These are phyloP conservation scores for Bruguiera sexangula DNA, from an alignment of 345 rosid species.

Conservation along the genomic window DNA sequence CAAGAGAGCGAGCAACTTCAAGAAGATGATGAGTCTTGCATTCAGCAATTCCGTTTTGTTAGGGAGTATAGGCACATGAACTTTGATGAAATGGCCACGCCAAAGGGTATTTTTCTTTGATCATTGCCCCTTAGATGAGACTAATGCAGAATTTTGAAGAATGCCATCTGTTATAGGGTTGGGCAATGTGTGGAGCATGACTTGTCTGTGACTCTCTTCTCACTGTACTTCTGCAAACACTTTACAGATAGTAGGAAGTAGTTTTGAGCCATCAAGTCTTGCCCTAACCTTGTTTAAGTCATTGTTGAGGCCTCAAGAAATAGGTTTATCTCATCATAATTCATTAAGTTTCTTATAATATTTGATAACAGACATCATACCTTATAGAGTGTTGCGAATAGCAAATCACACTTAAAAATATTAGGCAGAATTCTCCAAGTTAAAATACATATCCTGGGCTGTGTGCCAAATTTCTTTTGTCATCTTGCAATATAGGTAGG, in stretches of 20 bases:
- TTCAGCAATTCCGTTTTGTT: background rate
- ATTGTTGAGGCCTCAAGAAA: background rate
- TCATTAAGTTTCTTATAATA: background rate
- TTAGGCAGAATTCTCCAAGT: background rate
- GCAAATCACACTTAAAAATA: background rate
- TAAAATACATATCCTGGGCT: background rate
- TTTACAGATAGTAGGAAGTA: no score
- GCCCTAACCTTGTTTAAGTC: background rate
- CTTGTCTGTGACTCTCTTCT: no score
- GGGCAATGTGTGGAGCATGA: no score
- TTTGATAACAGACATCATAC: background rate
- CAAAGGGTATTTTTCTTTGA: background rate
- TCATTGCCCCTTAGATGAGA: background rate
- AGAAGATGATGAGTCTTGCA: background rate
- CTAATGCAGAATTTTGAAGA: no score
- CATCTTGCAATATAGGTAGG: background rate
- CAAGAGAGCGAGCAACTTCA: background rate
- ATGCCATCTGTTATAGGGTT: no score
- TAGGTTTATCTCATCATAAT: background rate
- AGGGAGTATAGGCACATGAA: background rate
- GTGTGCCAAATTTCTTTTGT: background rate
- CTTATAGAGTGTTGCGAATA: background rate
- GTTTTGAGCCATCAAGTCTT: background rate
- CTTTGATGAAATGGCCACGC: conserved; percentile 4
- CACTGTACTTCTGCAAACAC: no score